Percentiles rank a stretch among this genome's conserved stretches.
Conservation (phyloP, 176 grass and related monocot species). For the Aegilops speltoides region DNA sequence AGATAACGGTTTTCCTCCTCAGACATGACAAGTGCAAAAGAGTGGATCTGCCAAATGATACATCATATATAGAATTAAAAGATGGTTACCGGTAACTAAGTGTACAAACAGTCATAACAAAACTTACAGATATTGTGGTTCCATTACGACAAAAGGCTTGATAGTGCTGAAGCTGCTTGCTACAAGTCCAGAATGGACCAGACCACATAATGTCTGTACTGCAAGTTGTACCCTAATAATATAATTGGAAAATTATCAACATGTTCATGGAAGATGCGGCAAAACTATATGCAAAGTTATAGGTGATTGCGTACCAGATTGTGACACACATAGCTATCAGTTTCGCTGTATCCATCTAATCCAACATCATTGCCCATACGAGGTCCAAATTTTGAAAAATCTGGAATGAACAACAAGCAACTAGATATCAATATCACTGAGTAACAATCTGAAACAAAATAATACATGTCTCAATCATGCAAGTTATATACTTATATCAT, state of each 20-base stretch:
- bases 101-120: slow-evolving; percentile 5
- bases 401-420: slow-evolving; percentile 25
- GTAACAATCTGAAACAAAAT: not conserved
- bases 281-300: slow-evolving; percentile 9
- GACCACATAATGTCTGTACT: slow-evolving; percentile 92
- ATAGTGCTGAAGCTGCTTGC: slow-evolving; percentile 89
- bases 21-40: slow-evolving; percentile 90
- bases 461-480: not conserved
- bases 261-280: slow-evolving; percentile 11
- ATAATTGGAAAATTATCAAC: not conserved
- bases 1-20: slow-evolving; percentile 91
- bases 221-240: slow-evolving; percentile 53
- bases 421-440: not conserved
- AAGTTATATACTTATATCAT: not conserved
- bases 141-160: slow-evolving; percentile 78
- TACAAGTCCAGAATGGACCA: slow-evolving; percentile 86
- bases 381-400: slow-evolving; percentile 40
- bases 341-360: slow-evolving; percentile 52
- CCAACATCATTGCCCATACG: slow-evolving; percentile 33
- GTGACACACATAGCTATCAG: slow-evolving; percentile 37
- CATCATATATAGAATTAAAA: slow-evolving; percentile 23
- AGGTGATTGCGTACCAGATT: slow-evolving; percentile 48
- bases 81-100: not conserved
- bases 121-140: slow-evolving; percentile 80
- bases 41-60: slow-evolving; percentile 61